A percentile compares a stretch with the other conserved stretches of the same genome.
These are phyloP conservation scores for Mortierella sp. DNA, from an alignment of 371 early-diverging fungal genomes.

Conservation along the genomic window DNA sequence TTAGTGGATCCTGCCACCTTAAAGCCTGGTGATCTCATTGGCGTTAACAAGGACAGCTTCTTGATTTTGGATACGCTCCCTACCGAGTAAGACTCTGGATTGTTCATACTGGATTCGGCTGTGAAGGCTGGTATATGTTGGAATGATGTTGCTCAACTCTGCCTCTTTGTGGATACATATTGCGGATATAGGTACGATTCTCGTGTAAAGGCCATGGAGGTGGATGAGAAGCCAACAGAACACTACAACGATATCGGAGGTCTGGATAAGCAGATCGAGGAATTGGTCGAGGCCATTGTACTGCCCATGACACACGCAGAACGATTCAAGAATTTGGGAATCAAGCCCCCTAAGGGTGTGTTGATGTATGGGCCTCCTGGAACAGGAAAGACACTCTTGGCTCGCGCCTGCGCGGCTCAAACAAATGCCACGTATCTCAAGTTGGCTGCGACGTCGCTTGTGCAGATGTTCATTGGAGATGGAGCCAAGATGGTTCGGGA, in stretches of 20 bases:
- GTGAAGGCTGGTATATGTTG: too few relatives aligned
- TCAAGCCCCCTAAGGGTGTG: constrained; percentile 98
- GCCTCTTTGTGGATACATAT: too few relatives aligned
- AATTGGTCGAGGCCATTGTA: constrained; percentile 98
- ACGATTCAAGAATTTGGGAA: constrained; percentile 95
- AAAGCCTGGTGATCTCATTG: constrained; percentile 98
- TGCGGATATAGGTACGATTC: constrained; percentile 98
- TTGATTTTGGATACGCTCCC: constrained; percentile 99
- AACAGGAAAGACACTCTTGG: constrained; percentile 96
- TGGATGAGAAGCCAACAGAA: constrained; percentile 99
- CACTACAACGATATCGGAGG: constrained; percentile 99
- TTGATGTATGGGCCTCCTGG: constrained; percentile 99
- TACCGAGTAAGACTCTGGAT: constrained; percentile 78
- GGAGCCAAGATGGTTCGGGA: constrained; percentile 99
- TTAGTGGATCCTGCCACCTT: constrained; percentile 94
- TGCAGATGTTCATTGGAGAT: constrained; percentile 99
- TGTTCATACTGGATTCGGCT: not conserved
- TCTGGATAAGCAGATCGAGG: constrained; percentile 98
- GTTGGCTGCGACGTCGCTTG: constrained; percentile 98
- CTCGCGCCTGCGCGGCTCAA: constrained; percentile 98
- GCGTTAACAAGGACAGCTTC: constrained; percentile 99
- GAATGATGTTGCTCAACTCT: not conserved
- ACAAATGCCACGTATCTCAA: constrained; percentile 97
- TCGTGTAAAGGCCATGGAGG: constrained; percentile 99
- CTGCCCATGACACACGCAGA: constrained; percentile 99